Evolutionary conservation across 2,329 filamentous ascomycete species (phyloP).

Genomic region (Beauveria medogensis): DNA sequence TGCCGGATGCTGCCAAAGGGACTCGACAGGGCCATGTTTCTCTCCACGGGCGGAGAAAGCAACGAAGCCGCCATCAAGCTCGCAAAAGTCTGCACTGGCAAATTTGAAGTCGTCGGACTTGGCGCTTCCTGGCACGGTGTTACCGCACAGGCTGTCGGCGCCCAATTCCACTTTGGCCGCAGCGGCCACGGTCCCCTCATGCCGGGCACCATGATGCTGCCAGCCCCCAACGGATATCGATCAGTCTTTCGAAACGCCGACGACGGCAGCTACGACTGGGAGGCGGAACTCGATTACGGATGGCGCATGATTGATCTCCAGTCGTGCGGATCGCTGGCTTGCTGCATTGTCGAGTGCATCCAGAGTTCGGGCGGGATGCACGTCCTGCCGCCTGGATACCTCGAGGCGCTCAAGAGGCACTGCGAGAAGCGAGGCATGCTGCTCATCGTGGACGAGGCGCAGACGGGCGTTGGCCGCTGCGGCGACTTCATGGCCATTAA

Average conservation of each 20-base stretch:
- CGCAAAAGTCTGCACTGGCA: slow-evolving; percentile 56
- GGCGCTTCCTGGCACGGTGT: slow-evolving; percentile 54
- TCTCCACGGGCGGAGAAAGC: slow-evolving; percentile 48
- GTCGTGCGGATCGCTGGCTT: slow-evolving; percentile 53
- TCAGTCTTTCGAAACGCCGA: slow-evolving; percentile 46
- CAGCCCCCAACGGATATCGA: slow-evolving; percentile 52
- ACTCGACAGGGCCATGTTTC: slow-evolving; percentile 48
- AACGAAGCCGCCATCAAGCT: slow-evolving; percentile 58
- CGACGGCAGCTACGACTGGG: slow-evolving; percentile 55
- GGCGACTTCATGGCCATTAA: slow-evolving; percentile 53
- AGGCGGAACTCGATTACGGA: slow-evolving; percentile 51
- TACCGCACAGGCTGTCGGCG: slow-evolving; percentile 44
- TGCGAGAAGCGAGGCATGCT: slow-evolving; percentile 51
- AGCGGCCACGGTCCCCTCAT: slow-evolving; percentile 39
- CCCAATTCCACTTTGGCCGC: slow-evolving; percentile 48
- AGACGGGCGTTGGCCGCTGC: slow-evolving; percentile 49
- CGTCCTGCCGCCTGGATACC: slow-evolving; percentile 49
- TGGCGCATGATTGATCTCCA: slow-evolving; percentile 53
- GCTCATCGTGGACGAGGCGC: slow-evolving; percentile 53
- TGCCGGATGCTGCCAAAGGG: slow-evolving; percentile 38
- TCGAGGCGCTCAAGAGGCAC: slow-evolving; percentile 45
- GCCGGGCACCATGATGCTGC: slow-evolving; percentile 50
- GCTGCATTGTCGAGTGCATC: slow-evolving; percentile 56
- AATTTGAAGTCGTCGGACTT: slow-evolving; percentile 56
- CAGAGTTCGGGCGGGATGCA: slow-evolving; percentile 52